A percentile compares a stretch with the other conserved stretches of the same genome.
These are phyloP conservation scores for Adansonia grandidieri DNA, from an alignment of 441 rosid species.

Conservation along the genomic window DNA sequence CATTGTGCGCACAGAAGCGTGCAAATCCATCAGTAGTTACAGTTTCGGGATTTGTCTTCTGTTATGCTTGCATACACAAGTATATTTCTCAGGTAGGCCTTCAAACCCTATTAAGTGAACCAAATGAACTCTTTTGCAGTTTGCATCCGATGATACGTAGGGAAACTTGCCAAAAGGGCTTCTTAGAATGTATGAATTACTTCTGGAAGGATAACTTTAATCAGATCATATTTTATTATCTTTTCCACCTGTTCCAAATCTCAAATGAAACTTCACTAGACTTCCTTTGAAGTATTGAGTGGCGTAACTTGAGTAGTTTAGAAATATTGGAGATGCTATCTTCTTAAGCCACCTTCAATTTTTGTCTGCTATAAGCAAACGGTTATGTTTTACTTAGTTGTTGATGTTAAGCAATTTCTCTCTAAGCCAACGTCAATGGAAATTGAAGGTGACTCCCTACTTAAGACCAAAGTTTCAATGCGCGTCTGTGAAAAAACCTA, in stretches of 20 bases:
- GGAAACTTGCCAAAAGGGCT: constrained; percentile 5
- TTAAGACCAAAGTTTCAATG: neutral
- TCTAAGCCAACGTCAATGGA: neutral
- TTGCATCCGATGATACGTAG: neutral
- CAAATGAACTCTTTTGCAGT: neutral
- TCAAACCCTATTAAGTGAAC: neutral
- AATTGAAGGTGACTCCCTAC: neutral
- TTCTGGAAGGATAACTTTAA: neutral
- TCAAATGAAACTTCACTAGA: neutral
- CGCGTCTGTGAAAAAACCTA: neutral
- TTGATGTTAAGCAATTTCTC: neutral
- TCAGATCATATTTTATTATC: neutral
- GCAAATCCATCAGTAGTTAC: constrained; percentile 97
- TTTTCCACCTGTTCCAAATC: neutral
- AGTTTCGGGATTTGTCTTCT: constrained; percentile 93
- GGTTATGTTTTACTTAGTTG: neutral
- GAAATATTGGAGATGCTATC: neutral
- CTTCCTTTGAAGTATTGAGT: neutral
- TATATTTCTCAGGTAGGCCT: constrained; percentile 81
- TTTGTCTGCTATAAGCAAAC: neutral
- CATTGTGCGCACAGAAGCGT: constrained; percentile 92
- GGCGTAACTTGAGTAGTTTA: neutral
- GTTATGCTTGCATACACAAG: constrained; percentile 93
- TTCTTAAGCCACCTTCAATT: neutral
- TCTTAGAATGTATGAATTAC: neutral